A percentile compares a stretch with the other conserved stretches of the same genome.
These are phyloP conservation scores for Suillus weaverae DNA, from an alignment of 768 basidiomycete genomes.

Conservation along the genomic window DNA sequence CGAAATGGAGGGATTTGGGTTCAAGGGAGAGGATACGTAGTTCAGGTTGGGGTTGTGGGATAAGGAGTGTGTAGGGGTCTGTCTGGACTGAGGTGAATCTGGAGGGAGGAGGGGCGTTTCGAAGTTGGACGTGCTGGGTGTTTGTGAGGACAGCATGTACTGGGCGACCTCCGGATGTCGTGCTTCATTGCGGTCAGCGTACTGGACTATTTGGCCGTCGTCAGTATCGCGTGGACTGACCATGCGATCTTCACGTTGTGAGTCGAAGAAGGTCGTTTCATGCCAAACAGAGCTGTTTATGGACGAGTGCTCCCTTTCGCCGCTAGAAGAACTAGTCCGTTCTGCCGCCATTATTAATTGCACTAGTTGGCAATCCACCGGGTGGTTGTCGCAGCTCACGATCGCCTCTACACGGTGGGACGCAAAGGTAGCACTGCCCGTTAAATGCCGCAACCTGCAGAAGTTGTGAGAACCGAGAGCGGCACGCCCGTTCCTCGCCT, in stretches of 20 bases:
- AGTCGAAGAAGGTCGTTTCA: neutral
- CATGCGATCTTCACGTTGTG: slow-evolving; percentile 3
- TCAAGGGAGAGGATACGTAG: slow-evolving; percentile 55
- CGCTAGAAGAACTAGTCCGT: neutral
- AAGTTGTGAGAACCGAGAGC: neutral
- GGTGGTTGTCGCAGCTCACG: neutral
- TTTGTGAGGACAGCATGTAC: slow-evolving; percentile 12
- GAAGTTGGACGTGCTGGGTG: slow-evolving; percentile 26
- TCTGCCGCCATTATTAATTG: neutral
- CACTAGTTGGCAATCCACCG: neutral
- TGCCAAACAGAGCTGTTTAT: neutral
- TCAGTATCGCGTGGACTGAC: neutral
- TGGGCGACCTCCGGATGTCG: neutral
- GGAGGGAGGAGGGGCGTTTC: slow-evolving; percentile 32
- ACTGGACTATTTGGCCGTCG: neutral
- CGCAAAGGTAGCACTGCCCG: neutral
- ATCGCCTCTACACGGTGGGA: neutral
- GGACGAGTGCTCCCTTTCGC: neutral
- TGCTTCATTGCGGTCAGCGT: neutral
- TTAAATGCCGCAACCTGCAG: neutral
- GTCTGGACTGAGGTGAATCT: slow-evolving; percentile 12
- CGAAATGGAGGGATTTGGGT: slow-evolving; percentile 37
- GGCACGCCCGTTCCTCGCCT: neutral
- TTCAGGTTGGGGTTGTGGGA: slow-evolving; percentile 19
- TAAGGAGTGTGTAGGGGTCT: slow-evolving; percentile 28